Evolutionary conservation across 352 stramenopile species (phyloP).

Genomic region (Phytophthora rubi): DNA sequence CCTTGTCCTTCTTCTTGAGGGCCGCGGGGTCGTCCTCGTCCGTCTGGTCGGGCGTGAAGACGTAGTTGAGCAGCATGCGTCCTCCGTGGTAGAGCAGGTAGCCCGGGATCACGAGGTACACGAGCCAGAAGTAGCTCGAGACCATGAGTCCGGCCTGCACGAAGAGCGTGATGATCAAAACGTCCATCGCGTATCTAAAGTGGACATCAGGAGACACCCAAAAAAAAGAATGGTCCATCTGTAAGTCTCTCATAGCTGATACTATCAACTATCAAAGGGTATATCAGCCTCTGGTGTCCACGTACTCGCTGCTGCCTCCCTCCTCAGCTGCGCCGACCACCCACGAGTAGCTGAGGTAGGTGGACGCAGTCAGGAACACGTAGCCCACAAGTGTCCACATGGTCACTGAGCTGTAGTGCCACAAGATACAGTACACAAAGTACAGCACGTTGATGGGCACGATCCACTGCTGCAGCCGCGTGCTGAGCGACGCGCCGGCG

Average conservation of each 20-base stretch:
- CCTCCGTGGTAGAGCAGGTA: conserved; percentile 85
- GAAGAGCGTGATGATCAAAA: conserved; percentile 83
- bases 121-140: conserved; percentile 90
- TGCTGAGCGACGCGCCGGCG: conserved; percentile 70
- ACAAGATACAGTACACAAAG: conserved; percentile 79
- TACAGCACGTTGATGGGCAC: conserved; percentile 84
- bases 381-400: conserved; percentile 77
- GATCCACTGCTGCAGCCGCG: conserved; percentile 81
- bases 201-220: conserved; percentile 1
- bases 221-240: conserved; percentile 11
- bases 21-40: conserved; percentile 65
- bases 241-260: conserved; percentile 25
- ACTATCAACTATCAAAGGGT: conserved; percentile 23
- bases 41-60: conserved; percentile 69
- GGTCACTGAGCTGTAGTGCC: conserved; percentile 70
- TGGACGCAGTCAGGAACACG: conserved; percentile 63
- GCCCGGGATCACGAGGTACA: conserved; percentile 82
- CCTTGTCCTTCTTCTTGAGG: conserved; percentile 82
- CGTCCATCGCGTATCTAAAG: conserved; percentile 82
- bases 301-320: conserved; percentile 81
- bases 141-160: conserved; percentile 78
- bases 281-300: background rate
- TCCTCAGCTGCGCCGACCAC: conserved; percentile 79
- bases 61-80: conserved; percentile 80
- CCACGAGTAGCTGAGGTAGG: conserved; percentile 86